These are phyloP conservation scores for Candida glucosophila DNA, from an alignment of 1,139 yeast genomes.

Conservation along the genomic window DNA sequence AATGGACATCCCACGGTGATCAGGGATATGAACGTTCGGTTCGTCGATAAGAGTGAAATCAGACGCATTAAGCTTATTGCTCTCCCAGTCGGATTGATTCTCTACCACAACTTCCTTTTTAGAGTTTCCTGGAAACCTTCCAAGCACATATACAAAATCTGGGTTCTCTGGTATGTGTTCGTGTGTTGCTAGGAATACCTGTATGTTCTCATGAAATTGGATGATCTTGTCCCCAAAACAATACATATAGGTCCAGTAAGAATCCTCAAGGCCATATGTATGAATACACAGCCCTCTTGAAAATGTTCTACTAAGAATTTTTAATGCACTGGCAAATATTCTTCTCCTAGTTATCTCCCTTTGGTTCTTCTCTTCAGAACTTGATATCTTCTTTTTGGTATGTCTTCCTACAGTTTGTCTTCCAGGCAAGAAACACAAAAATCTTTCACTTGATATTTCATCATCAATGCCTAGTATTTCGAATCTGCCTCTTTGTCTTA, in stretches of 20 bases:
- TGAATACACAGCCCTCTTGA: slow-evolving; percentile 20
- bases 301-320: slow-evolving; percentile 14
- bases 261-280: slow-evolving; percentile 28
- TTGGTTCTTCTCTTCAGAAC: slow-evolving; percentile 1
- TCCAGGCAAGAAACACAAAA: slow-evolving; percentile 17
- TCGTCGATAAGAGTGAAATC: slow-evolving; percentile 17
- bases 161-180: slow-evolving; percentile 29
- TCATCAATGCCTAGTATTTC: slow-evolving; percentile 12
- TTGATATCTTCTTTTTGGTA: slow-evolving; percentile 1
- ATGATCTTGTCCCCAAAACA: slow-evolving; percentile 47
- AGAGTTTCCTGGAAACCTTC: slow-evolving; percentile 24
- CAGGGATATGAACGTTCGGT: slow-evolving; percentile 5
- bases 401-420: background rate
- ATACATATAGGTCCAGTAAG: slow-evolving; percentile 60
- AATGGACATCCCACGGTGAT: slow-evolving; percentile 28
- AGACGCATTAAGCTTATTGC: slow-evolving; percentile 6
- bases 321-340: slow-evolving; percentile 10
- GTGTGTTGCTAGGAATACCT: slow-evolving; percentile 14
- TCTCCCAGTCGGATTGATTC: slow-evolving; percentile 15
- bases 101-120: slow-evolving; percentile 12
- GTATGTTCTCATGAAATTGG: slow-evolving; percentile 46
- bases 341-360: background rate
- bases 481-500: slow-evolving; percentile 10
- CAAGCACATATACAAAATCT: slow-evolving; percentile 35
- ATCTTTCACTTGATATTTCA: slow-evolving; percentile 5